phyloP scores from a whole-genome alignment of 2,329 filamentous ascomycete species.

The Acephala macrosclerotiorum region DNA sequence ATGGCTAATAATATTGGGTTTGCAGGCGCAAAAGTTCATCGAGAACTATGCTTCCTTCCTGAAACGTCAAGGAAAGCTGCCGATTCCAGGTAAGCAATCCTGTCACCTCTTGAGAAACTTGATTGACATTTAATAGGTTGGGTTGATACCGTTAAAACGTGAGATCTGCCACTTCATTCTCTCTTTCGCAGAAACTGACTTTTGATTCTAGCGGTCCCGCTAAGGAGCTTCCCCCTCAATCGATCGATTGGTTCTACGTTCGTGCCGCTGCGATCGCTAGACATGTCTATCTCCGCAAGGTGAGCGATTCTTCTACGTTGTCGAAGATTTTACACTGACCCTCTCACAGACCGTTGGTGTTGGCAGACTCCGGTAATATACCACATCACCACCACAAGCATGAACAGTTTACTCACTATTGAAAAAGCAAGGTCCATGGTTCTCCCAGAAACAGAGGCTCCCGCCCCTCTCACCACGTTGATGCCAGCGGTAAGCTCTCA shows the following conservation, averaged over 20 bases:
- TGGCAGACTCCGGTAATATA: constrained; percentile 73
- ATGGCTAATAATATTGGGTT: constrained; percentile 64
- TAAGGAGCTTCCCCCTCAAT: constrained; percentile 98
- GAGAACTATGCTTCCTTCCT: constrained; percentile 85
- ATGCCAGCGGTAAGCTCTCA: constrained; percentile 67
- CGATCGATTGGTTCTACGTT: constrained; percentile 95
- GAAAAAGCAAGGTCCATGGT: constrained; percentile 83
- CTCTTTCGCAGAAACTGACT: no score
- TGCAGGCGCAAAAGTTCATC: constrained; percentile 89
- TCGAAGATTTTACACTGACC: no score
- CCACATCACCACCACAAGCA: no score
- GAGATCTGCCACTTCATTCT: constrained; percentile 33
- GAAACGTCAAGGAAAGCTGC: constrained; percentile 86
- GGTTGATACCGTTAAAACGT: constrained; percentile 44
- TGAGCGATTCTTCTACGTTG: constrained; percentile 51
- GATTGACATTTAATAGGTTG: no score
- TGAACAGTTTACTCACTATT: no score
- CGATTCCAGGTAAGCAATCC: no score
- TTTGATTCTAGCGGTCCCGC: constrained; percentile 69
- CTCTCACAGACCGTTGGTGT: constrained; percentile 69
- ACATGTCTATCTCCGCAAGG: constrained; percentile 99
- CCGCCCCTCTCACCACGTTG: constrained; percentile 91
- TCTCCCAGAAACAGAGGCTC: constrained; percentile 96
- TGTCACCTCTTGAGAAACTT: no score
- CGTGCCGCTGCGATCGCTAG: constrained; percentile 95